Evolutionary conservation across 768 basidiomycete genomes (phyloP), one percentile per base, ranked within the genome.

Genomic region (Trametes meyenii): DNA sequence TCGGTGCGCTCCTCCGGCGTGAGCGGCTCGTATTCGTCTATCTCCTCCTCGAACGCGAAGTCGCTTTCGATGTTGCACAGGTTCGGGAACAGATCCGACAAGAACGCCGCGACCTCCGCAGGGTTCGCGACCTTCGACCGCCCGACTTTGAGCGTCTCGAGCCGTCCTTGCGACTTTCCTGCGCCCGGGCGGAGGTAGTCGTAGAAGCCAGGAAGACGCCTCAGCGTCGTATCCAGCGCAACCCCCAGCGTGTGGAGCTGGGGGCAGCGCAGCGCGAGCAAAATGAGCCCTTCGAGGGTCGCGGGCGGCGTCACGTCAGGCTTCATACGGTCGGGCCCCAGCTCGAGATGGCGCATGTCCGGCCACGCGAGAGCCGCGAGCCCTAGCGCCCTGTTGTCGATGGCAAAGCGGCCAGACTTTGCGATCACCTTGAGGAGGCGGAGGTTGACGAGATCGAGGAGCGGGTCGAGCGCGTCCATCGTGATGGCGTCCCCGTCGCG

Each of bases 41-140:
- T 16, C 14, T 36, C 29, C 17, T 55, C 55, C n/a, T 55, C 55
- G 21, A 17, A 39, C 0, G n/a, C 19, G 19, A 46, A 57, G 45
- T 36, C 46, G 55, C 21, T 19, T 5, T 57, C 55, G 45, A 57
- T 26, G 21, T 57, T 23, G 19, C 33, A 24, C 13, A 57, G n/a
- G 13, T 48, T 49, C 45, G 55, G 55, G 23, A 57, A 57, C 12
- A 57, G 35, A 35, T 57, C 55, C 13, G 55, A 57, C 45, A 57
- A n/a, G 55, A 48, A 48, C 21, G 44, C 55, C 19, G 55, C 55
- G 19, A 57, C 55, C 14, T 19, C 55, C 11, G 17, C 45, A 2
- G 19, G n/a, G 35, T 48, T 46, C 35, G 36, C n/a, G 45, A 57
- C 38, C 35, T n/a, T 33, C 36, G 55, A 57, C 14, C 35, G 33